Evolutionary conservation across 2,329 filamentous ascomycete species (phyloP), one percentile per base, ranked within the genome.

Genomic region (Botrytis fragariae): DNA sequence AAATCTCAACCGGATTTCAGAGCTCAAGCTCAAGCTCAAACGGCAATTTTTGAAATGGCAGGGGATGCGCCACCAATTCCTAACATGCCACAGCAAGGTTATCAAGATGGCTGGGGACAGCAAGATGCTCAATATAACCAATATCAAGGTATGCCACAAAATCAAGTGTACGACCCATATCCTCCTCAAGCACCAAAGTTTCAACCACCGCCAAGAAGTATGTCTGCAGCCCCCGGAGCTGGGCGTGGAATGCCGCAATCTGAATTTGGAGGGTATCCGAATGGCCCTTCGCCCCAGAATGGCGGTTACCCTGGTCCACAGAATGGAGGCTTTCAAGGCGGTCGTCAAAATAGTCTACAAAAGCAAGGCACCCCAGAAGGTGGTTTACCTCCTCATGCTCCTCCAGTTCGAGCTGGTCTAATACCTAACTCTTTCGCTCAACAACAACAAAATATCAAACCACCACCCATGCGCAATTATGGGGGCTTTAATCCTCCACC

Each of bases 11-110:
- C 91, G 44, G 88, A 92, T 79, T 82, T 92, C 73, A 85, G 88
- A 51, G 77, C 75, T 60, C 74, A 74, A 73, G 78, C 76, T 22
- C 86, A 89, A 76, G 86, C 87, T 5, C 89, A 92, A 77, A 85
- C 89, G 3, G 92, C 92, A 14, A 86, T 92, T 1, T 94, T 94
- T 77, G 93, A 94, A 78, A 91, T 95, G 87, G 90, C 88, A 2
- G 86, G 84, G 39, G 90, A 93, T 77, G 84, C 86, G 32, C 89
- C 88, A 35, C 83, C 85, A 4, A 82, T 90, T 44, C 89, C 90
- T 51, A 75, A 75, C 74, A 74, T 73, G 35, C 18, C 84, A 77
- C 77, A 77, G 72, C 74, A 75, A 63, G 63, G 63, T 48, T 70
- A 69, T 70, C 71, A 72, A 63, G 75, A 80, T 73, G 76, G 78